phyloP scores from a whole-genome alignment of 169 alveolate genomes.

The Eimeria necatrix region DNA sequence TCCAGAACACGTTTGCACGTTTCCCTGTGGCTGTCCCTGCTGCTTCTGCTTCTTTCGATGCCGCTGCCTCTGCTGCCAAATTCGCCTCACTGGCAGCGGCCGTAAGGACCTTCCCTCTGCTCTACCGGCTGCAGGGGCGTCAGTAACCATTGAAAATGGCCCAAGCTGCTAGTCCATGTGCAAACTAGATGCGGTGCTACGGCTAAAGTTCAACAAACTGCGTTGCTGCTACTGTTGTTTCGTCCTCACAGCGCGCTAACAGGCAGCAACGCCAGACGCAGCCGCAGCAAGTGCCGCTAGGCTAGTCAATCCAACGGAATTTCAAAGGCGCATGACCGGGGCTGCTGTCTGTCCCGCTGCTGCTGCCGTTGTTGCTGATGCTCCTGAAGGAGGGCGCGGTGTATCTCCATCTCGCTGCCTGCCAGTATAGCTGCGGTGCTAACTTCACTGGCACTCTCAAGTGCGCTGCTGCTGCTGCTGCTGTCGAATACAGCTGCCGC shows the following conservation, averaged over 20 bases:
- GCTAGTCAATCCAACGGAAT: slow-evolving; percentile 17
- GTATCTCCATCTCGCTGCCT: slow-evolving; percentile 24
- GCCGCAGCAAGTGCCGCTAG: background rate
- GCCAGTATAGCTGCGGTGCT: slow-evolving; percentile 44
- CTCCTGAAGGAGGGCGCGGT: background rate
- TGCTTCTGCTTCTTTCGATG: no score
- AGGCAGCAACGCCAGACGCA: background rate
- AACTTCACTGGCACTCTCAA: background rate
- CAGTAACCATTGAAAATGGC: background rate
- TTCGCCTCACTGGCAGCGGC: background rate
- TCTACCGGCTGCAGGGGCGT: background rate
- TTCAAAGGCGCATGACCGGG: slow-evolving; percentile 36
- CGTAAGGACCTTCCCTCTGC: background rate
- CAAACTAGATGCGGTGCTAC: background rate
- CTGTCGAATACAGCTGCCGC: background rate
- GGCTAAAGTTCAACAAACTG: background rate
- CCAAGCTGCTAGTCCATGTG: background rate
- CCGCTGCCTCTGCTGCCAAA: no score
- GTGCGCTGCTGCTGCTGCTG: slow-evolving; percentile 5
- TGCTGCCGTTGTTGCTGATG: background rate
- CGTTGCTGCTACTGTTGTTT: background rate
- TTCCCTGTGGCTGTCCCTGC: no score
- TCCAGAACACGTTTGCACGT: background rate
- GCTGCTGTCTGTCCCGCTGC: slow-evolving; percentile 12
- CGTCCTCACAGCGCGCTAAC: background rate